Evolutionary conservation across 257 asterid species (phyloP), one percentile per base, ranked within the genome.

Genomic region (Nicotiana obtusifolia): DNA sequence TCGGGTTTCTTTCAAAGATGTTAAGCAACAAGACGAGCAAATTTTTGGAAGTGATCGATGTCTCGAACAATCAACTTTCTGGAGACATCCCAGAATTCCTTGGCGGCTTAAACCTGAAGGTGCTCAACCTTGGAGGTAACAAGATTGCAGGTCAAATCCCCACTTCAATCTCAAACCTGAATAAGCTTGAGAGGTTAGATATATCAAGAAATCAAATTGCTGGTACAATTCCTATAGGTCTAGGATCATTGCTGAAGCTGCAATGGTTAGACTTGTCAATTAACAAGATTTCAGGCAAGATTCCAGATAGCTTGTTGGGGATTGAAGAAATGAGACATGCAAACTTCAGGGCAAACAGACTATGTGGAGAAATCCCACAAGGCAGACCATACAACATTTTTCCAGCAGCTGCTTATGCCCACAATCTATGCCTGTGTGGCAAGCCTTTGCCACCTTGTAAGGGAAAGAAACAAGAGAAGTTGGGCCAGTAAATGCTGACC

Each of bases 341-440:
- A 77, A 92, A 87, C 87, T 93, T 95, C 87, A 88, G 97, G 80
- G 93, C 90, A 52, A 95, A 95, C 76, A 88, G 83, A 86, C 69
- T 95, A 83, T 92, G 99, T 67, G 99, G 99, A 67, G 85, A 80
- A 89, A 95, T 95, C 41, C 99, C 99, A n/a, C 97, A 90, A 49
- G 92, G 92, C 31, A 88, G 94, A 66, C 99, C 99, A 10, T 88
- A 83, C 7, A 91, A 91, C 64, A 73, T 91, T 16, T 95, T 92
- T 83, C 93, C 87, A 20, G 87, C 89, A 81, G 88, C 86, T 49
- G 94, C 97, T 61, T 95, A 95, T 88, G 92, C 92, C 67, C 93
- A 94, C 65, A 94, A 95, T 80, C 68, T 87, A 84, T 92, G 99
- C 82, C 85, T 95, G 87, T 95, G 99, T 86, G 98, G 93, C 49